phyloP scores from a whole-genome alignment of 129 eudicot species.

The Rutidosis leptorrhynchoides region DNA sequence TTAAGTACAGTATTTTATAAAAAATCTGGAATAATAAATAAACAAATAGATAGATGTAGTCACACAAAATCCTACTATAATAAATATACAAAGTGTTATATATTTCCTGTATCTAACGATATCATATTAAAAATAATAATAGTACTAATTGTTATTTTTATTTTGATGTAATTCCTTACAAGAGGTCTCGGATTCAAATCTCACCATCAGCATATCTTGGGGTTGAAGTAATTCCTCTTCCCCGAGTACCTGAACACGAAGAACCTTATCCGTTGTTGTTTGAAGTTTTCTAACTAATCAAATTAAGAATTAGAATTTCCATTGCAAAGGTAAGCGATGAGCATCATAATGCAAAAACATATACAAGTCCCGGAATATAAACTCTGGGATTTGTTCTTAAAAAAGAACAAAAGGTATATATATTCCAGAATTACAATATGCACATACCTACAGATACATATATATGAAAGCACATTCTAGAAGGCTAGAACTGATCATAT shows the following conservation, averaged over 20 bases:
- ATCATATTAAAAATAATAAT: not conserved
- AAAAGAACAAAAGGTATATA: not conserved
- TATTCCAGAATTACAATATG: not conserved
- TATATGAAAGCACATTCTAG: slow-evolving; percentile 8
- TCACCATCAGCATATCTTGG: too few species aligned
- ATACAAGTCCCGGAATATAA: not conserved
- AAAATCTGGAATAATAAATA: not conserved
- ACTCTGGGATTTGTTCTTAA: not conserved
- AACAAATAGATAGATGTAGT: not conserved
- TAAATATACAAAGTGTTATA: not conserved
- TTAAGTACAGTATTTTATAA: not conserved
- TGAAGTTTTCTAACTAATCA: slow-evolving; percentile 8
- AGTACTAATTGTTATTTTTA: too few species aligned
- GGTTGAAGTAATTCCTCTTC: too few species aligned
- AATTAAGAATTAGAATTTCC: not conserved
- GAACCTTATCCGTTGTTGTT: too few species aligned
- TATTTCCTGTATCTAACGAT: not conserved
- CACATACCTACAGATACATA: not conserved
- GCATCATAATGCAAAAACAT: not conserved
- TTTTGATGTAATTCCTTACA: too few species aligned
- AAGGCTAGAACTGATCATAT: not conserved
- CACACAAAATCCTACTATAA: not conserved
- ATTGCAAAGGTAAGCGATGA: not conserved
- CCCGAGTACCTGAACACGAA: slow-evolving; percentile 9
- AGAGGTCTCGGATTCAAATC: too few species aligned